Percentiles rank a stretch among this genome's conserved stretches.
phyloP scores from a whole-genome alignment of 768 basidiomycete genomes.

The Collybia sp. region DNA sequence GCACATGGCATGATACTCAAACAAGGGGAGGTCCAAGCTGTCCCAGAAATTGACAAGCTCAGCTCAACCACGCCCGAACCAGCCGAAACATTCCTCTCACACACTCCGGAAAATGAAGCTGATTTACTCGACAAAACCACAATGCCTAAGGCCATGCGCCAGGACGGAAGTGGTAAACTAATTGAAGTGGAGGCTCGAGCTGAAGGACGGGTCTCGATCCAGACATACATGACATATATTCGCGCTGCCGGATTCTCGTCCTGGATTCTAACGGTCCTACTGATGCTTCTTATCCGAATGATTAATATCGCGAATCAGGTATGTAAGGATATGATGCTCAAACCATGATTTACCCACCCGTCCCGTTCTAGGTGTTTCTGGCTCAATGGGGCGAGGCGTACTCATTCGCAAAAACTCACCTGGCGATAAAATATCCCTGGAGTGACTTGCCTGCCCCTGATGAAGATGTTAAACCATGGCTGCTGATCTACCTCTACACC shows the following conservation, averaged over 20 bases:
- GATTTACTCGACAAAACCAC: constrained; percentile 12
- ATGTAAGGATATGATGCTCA: constrained; percentile 2
- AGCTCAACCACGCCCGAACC: constrained; percentile 42
- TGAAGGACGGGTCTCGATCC: constrained; percentile 57
- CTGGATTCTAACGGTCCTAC: constrained; percentile 47
- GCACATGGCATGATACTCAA: constrained; percentile 41
- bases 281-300: constrained; percentile 50
- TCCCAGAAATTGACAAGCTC: constrained; percentile 38
- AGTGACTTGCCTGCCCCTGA: constrained; percentile 52
- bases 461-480: constrained; percentile 58
- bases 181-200: constrained; percentile 60
- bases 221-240: constrained; percentile 62
- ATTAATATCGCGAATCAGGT: constrained; percentile 60
- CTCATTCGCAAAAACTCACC: constrained; percentile 7
- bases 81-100: constrained; percentile 21
- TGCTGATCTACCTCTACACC: constrained; percentile 59
- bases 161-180: constrained; percentile 40
- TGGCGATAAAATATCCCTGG: constrained; percentile 32
- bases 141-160: constrained; percentile 1
- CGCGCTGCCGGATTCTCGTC: constrained; percentile 51
- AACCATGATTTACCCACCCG: not conserved
- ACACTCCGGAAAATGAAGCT: constrained; percentile 26
- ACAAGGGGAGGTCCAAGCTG: constrained; percentile 45
- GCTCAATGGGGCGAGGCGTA: constrained; percentile 71
- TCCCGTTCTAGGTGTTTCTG: constrained; percentile 50